Base-by-base conservation (phyloP, 2,329 filamentous ascomycete species). In the Didymella pomorum region DNA sequence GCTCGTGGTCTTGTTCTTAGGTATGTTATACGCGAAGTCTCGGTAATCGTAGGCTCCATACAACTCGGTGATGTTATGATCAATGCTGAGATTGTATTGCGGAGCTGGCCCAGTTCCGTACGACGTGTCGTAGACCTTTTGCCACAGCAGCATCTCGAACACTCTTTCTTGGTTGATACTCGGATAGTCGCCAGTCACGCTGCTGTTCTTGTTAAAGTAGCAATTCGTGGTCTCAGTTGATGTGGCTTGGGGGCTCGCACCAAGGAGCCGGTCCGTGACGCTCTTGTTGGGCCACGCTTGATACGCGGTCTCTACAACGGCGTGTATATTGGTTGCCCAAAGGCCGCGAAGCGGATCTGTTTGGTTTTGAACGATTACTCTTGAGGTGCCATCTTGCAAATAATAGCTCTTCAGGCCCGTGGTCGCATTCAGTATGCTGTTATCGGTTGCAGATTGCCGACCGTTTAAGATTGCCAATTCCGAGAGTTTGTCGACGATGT, bases 1-100 rank as follows among this genome's bases (percentile, higher is more conserved):
- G 25, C 29, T 46, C 14, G 2, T 47, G 9, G 57, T 55, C 23
- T 45, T 31, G 18, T 61, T 52, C 5, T 45, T 35, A 18, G n/a
- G 39, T 18, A 33, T 2, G 9, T 7, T 35, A 4, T 51, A 51
- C 20, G 14, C 9, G n/a, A 52, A 52, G 14, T 52, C 39, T 1
- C 9, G 20, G 20, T 52, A 44, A 2, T 52, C 39, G 21, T 52
- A 44, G 10, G 49, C 50, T 4, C 50, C 50, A 16, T 52, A 39
- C 1, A 52, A 29, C 2, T 45, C 50, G 4, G 50, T 45, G 21
- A 52, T 45, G n/a, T 37, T 52, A 8, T 37, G 50, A 14, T 52
- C 50, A 12, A 52, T 29, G 6, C 20, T 52, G 8, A 45, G 3
- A 18, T 45, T 45, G 21, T 45, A 52, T 18, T 37, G 9, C 14